Conservation (phyloP, 2,329 filamentous ascomycete genomes). For the Alternaria ethzedia region DNA sequence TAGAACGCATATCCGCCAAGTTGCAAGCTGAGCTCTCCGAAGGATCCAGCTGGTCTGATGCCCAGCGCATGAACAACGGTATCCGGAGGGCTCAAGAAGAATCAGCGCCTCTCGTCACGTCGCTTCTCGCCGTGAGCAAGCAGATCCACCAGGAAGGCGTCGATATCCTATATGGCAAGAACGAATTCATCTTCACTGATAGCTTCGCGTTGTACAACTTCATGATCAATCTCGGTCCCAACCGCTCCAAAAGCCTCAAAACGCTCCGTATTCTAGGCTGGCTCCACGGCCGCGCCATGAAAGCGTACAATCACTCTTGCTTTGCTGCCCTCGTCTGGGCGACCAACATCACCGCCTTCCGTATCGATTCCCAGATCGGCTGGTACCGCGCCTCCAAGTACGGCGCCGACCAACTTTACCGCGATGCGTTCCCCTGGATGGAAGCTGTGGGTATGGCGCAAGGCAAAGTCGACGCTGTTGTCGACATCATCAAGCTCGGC, state of each 20-base stretch:
- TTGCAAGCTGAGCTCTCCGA: background rate
- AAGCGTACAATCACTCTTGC: constrained; percentile 43
- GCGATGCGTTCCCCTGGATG: constrained; percentile 46
- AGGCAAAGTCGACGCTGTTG: constrained; percentile 36
- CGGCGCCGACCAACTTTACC: constrained; percentile 41
- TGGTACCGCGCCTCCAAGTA: constrained; percentile 2
- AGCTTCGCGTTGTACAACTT: constrained; percentile 40
- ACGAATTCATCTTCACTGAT: constrained; percentile 37
- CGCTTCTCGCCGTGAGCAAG: constrained; percentile 37
- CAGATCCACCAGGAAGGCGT: constrained; percentile 37
- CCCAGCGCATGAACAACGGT: constrained; percentile 6
- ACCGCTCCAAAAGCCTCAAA: constrained; percentile 28
- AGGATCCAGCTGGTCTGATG: background rate
- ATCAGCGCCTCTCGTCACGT: constrained; percentile 22
- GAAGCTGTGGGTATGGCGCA: constrained; percentile 39
- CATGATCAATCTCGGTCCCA: constrained; percentile 39
- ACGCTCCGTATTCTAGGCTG: constrained; percentile 35
- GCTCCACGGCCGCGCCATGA: constrained; percentile 29
- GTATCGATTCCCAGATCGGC: constrained; percentile 23
- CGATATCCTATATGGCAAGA: constrained; percentile 35
- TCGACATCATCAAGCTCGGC: constrained; percentile 26
- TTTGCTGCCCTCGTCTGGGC: constrained; percentile 39
- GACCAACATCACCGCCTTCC: constrained; percentile 36
- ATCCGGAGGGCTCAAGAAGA: constrained; percentile 13
- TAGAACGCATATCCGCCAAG: constrained; percentile 24